These are phyloP conservation scores for Populus hybrid DNA, from an alignment of 441 rosid genomes.

Conservation along the genomic window DNA sequence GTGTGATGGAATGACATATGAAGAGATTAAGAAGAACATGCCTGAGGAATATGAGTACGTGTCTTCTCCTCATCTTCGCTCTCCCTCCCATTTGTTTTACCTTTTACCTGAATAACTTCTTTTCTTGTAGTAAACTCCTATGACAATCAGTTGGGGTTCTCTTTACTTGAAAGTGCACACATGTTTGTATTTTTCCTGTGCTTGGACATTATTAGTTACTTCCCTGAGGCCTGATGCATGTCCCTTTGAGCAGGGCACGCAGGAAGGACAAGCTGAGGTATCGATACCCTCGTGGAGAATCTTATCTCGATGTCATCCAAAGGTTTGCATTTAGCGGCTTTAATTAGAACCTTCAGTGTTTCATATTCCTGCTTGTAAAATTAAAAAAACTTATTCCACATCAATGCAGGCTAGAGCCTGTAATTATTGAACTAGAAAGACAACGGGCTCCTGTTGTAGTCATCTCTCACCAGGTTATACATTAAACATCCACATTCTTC, in stretches of 20 bases:
- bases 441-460: slow-evolving; percentile 98
- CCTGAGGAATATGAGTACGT: slow-evolving; percentile 95
- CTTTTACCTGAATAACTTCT: neutral
- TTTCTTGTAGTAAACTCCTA: neutral
- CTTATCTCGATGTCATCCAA: slow-evolving; percentile 98
- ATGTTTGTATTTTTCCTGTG: neutral
- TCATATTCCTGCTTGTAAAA: slow-evolving; percentile 2
- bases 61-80: slow-evolving; percentile 3
- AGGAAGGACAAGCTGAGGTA: slow-evolving; percentile 92
- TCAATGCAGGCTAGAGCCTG: slow-evolving; percentile 88
- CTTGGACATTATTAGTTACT: neutral
- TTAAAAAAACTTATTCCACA: slow-evolving; percentile 11
- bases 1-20: slow-evolving; percentile 99
- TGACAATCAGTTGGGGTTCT: neutral
- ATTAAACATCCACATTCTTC: slow-evolving; percentile 14
- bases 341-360: neutral
- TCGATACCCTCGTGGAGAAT: slow-evolving; percentile 98
- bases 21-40: slow-evolving; percentile 92
- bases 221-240: slow-evolving; percentile 1
- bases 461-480: slow-evolving; percentile 91
- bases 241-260: slow-evolving; percentile 56
- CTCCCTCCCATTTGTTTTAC: neutral
- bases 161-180: neutral
- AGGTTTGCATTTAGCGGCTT: slow-evolving; percentile 43
- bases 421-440: slow-evolving; percentile 93